Evolutionary conservation across 164 flowering plant species (phyloP), one percentile per base, ranked within the genome.

Genomic region (Aristolochia contorta): DNA sequence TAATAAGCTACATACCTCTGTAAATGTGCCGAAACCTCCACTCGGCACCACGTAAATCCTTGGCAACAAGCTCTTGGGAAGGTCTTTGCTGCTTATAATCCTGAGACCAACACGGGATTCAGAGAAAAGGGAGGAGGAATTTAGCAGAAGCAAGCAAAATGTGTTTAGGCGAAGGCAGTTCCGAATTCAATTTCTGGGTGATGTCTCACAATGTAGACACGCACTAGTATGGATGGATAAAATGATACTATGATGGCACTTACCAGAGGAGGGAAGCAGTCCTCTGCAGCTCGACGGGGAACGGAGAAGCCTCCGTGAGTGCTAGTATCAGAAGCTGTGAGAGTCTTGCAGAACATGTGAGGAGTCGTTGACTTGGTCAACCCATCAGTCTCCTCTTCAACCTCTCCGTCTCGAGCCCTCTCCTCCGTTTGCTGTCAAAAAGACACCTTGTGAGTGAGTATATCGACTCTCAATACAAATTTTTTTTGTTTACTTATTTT

Each of bases 231-330:
- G 43, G 43, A 3, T 37, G 12, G 12, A 6, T 37, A 37, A 37
- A 32, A 32, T 7, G 33, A 32, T 32, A 32, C 33, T 37, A 8
- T 37, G 1, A 37, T 8, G 16, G 2, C 27, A 15, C 27, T 53
- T 85, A 94, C 99, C 89, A 94, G 70, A 19, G 99, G 90, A 73
- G 97, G 93, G 71, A 94, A 94, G 73, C 99, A 94, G 57, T 94
- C 99, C 72, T 94, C 99, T 22, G 99, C 99, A 54, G 97, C 99
- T 23, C 97, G 82, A 9, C 99, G 86, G 62, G 99, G 99, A 4
- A 94, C 99, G 16, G 99, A 94, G 72, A 94, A 94, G 16, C 97
- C 99, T n/a, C 99, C 99, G 72, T 94, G 99, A n/a, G 96, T 91
- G 73, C 96, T 94, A 1, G 99, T 94, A 71, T 94, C 99, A 20